These are phyloP conservation scores for Lablab purpureus DNA, from an alignment of 306 rosid genomes.

Conservation along the genomic window DNA sequence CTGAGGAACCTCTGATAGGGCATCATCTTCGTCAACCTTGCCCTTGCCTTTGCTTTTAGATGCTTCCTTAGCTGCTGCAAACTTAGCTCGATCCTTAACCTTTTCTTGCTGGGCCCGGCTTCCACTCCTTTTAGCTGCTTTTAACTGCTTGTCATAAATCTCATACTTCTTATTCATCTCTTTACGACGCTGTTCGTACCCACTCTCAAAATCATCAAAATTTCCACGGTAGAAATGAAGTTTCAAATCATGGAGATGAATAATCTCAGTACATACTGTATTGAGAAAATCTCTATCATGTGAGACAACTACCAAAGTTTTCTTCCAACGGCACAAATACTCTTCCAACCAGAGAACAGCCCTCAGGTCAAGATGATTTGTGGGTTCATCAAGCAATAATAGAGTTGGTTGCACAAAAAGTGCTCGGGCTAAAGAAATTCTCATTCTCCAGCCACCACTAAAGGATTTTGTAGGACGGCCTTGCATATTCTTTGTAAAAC, in stretches of 20 bases:
- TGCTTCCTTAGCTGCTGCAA: constrained; percentile 67
- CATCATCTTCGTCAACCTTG: constrained; percentile 61
- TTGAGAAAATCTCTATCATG: constrained; percentile 82
- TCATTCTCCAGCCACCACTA: constrained; percentile 85
- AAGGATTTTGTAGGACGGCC: constrained; percentile 73
- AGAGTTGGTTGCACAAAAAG: constrained; percentile 81
- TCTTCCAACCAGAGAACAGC: constrained; percentile 87
- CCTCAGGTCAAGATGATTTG: constrained; percentile 77
- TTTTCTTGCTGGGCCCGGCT: constrained; percentile 72
- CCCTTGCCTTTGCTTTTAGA: constrained; percentile 65
- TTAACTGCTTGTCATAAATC: constrained; percentile 64
- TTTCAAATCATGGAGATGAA: constrained; percentile 80
- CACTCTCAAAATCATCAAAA: constrained; percentile 76
- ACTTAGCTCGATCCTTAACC: constrained; percentile 73
- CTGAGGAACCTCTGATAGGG: constrained; percentile 62
- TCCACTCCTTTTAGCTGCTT: constrained; percentile 74
- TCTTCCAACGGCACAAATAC: constrained; percentile 82
- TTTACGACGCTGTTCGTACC: constrained; percentile 82
- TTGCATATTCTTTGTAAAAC: constrained; percentile 82
- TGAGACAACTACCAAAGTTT: constrained; percentile 77
- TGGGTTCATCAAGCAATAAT: constrained; percentile 74
- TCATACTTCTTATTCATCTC: constrained; percentile 81
- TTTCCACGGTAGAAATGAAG: constrained; percentile 83
- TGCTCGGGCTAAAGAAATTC: constrained; percentile 77
- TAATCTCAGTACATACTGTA: constrained; percentile 70